A percentile compares a stretch with the other conserved stretches of the same genome.
Evolutionary conservation across 2,329 filamentous ascomycete genomes (phyloP).

Genomic region (Cladosporium sp.): DNA sequence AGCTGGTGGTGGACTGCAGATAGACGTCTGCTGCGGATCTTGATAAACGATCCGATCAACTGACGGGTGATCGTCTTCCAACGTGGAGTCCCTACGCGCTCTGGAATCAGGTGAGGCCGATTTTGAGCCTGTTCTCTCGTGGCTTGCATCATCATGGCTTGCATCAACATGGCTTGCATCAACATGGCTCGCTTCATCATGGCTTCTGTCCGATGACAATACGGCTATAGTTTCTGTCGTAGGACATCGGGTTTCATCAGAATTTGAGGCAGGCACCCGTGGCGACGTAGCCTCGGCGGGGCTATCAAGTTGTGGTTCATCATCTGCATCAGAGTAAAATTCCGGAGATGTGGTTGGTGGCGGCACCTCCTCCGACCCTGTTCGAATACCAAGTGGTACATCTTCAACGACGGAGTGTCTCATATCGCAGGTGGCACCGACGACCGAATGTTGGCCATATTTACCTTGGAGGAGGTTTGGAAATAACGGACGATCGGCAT

Average conservation of each 20-base stretch:
- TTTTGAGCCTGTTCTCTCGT: neutral
- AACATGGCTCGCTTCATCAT: neutral
- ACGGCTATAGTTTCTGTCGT: neutral
- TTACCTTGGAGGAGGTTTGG: neutral
- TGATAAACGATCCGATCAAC: neutral
- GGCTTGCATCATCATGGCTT: neutral
- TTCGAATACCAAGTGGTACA: neutral
- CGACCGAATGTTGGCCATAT: neutral
- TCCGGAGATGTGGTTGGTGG: neutral
- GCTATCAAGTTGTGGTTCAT: neutral
- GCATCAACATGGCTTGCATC: too few relatives aligned
- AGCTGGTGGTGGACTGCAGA: neutral
- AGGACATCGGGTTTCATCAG: neutral
- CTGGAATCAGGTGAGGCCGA: neutral
- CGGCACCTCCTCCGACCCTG: neutral
- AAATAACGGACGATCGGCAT: neutral
- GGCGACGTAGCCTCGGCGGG: neutral
- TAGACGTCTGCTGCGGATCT: neutral
- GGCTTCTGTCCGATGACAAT: neutral
- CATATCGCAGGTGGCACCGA: neutral
- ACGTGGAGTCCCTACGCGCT: neutral
- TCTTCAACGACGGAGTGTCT: neutral
- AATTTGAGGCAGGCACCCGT: neutral
- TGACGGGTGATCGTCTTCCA: neutral
- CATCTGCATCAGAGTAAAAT: neutral